Base-by-base conservation (phyloP, 2,329 filamentous ascomycete genomes). In the Nannizzia gypsea region DNA sequence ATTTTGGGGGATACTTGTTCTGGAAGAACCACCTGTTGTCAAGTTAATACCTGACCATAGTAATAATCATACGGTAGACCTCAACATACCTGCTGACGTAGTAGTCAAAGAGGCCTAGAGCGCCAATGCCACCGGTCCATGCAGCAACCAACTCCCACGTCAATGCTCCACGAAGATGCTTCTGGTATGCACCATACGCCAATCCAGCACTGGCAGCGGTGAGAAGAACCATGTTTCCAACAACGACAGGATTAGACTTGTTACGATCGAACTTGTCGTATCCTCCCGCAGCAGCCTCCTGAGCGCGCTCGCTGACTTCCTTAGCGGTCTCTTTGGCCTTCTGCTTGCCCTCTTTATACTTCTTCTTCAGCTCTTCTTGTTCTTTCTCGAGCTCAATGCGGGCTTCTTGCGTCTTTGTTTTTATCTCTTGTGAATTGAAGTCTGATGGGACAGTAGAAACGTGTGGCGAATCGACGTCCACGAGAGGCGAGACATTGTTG, bases 21-120 rank as follows among this genome's bases (percentile, higher is more conserved):
- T 77, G 74, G 63, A 79, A 69, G 59, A 79, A 72, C 73, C 77
- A 79, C 65, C 77, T 79, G 62, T 9, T 22, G 8, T 17, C n/a
- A 31, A 57, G 11, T 40, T 42, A 24, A 40, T 40, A n/a, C 13
- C 42, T 1, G 42, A 8, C 31, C 9, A 36, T 36, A 11, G 8
- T 11, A 13, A 11, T 13, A 13, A 36, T 36, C 9, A 36, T 36
- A 3, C 17, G 13, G 66, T 60, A 4, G 15, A 28, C 3, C 31
- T 34, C 11, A n/a, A 72, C 76, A 70, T 64, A 79, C 77, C 76
- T 77, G 76, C 77, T 79, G 48, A 76, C 72, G 60, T 73, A 77
- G 66, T 78, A 79, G 66, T 79, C 77, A 31, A 71, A 74, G 2
- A 72, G 69, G 58, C 74, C 75, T 50, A 77, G 70, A 11, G 74